Evolutionary conservation across 768 basidiomycete species (phyloP).

Genomic region (Crucibulum laeve): DNA sequence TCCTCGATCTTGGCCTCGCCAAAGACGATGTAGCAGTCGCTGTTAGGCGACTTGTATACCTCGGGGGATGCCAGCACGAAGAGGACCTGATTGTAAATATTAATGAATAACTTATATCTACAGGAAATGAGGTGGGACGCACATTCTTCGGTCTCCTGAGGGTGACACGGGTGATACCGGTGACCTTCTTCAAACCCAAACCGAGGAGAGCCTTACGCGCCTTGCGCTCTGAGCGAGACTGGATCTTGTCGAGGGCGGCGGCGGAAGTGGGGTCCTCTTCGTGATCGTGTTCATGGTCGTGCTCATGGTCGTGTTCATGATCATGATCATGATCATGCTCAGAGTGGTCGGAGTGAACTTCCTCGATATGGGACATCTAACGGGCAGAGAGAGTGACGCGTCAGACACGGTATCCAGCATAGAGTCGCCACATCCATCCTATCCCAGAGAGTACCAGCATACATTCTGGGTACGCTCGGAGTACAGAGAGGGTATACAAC

Average conservation of each 20-base stretch:
- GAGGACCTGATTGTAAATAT: constrained; percentile 59
- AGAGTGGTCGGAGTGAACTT: constrained; percentile 77
- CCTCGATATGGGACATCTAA: constrained; percentile 83
- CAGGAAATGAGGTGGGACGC: constrained; percentile 17
- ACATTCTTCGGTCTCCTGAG: constrained; percentile 94
- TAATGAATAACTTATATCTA: neutral
- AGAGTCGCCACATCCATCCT: constrained; percentile 28
- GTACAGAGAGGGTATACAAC: neutral
- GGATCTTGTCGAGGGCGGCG: constrained; percentile 87
- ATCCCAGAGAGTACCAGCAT: constrained; percentile 4
- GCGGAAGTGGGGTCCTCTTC: constrained; percentile 84
- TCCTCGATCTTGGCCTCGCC: constrained; percentile 98
- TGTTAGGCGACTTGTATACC: constrained; percentile 96
- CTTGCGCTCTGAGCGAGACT: constrained; percentile 92
- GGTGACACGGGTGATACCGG: constrained; percentile 92
- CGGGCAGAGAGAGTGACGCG: constrained; percentile 12
- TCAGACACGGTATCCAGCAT: constrained; percentile 26
- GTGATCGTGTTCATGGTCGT: constrained; percentile 50
- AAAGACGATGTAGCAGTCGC: constrained; percentile 98
- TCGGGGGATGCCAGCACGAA: constrained; percentile 93
- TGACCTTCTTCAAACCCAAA: constrained; percentile 90
- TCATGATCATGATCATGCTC: constrained; percentile 55
- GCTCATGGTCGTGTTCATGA: constrained; percentile 42
- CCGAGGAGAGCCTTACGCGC: constrained; percentile 90
- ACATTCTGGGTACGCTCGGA: neutral